A percentile compares a stretch with the other conserved stretches of the same genome.
phyloP scores from a whole-genome alignment of 1,284 basidiomycete species.

The Caloboletus firmus region DNA sequence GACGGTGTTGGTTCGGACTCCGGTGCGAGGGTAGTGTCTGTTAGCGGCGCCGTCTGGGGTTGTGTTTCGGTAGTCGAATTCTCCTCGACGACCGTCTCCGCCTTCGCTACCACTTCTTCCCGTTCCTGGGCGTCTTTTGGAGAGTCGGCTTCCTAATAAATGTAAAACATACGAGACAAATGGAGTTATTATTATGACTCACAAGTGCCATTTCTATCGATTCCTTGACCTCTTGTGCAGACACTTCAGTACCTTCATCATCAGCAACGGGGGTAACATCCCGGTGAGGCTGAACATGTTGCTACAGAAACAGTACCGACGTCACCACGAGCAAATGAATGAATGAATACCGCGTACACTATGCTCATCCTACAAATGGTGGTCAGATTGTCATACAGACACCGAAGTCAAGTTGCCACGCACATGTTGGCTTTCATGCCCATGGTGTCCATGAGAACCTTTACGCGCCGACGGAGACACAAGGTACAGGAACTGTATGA shows the following conservation, averaged over 20 bases:
- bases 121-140: constrained; percentile 33
- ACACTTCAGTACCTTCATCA: constrained; percentile 35
- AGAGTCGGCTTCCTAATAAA: constrained; percentile 31
- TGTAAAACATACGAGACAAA: constrained; percentile 2
- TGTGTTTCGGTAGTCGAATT: not conserved
- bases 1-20: constrained; percentile 6
- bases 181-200: constrained; percentile 17
- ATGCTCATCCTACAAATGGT: constrained; percentile 14
- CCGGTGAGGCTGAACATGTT: constrained; percentile 18
- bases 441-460: constrained; percentile 24
- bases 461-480: constrained; percentile 32
- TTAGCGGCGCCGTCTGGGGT: not conserved
- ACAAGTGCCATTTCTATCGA: constrained; percentile 38
- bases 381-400: constrained; percentile 15
- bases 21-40: not conserved
- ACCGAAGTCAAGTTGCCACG: constrained; percentile 8
- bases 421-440: constrained; percentile 26
- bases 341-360: constrained; percentile 12
- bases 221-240: constrained; percentile 37
- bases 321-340: constrained; percentile 1
- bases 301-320: constrained; percentile 14
- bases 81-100: not conserved
- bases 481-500: constrained; percentile 32
- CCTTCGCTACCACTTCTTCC: constrained; percentile 24
- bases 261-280: constrained; percentile 25